These are phyloP conservation scores for Hygrocybe coccinea DNA, from an alignment of 768 basidiomycete genomes.

Conservation along the genomic window DNA sequence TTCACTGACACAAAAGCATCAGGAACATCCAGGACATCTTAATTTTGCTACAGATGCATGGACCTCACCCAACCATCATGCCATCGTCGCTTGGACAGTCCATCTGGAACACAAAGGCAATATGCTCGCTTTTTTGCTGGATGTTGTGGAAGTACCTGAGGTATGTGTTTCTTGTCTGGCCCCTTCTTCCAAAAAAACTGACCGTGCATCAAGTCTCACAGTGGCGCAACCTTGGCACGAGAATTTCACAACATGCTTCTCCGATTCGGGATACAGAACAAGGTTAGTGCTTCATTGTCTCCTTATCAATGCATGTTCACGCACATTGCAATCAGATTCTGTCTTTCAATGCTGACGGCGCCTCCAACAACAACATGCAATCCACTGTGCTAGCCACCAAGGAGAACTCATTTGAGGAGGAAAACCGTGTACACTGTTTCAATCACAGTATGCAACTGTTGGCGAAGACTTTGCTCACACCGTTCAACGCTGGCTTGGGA, in stretches of 20 bases:
- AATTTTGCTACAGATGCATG: slow-evolving; percentile 18
- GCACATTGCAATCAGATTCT: slow-evolving; percentile 21
- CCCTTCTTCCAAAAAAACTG: neutral
- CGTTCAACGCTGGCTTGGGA: slow-evolving; percentile 31
- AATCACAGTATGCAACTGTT: slow-evolving; percentile 36
- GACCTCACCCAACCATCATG: too few species aligned
- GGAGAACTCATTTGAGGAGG: slow-evolving; percentile 15
- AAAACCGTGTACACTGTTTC: slow-evolving; percentile 33
- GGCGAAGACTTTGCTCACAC: slow-evolving; percentile 27
- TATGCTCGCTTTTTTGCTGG: slow-evolving; percentile 27
- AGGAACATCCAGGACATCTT: slow-evolving; percentile 28
- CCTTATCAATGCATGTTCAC: slow-evolving; percentile 1
- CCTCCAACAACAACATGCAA: slow-evolving; percentile 33
- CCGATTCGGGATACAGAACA: slow-evolving; percentile 31
- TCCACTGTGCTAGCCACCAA: slow-evolving; percentile 22
- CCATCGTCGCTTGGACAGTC: slow-evolving; percentile 9
- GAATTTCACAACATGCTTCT: slow-evolving; percentile 31
- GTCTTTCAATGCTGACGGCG: slow-evolving; percentile 35
- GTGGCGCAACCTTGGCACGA: slow-evolving; percentile 29
- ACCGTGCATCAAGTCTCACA: slow-evolving; percentile 26
- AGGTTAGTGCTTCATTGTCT: slow-evolving; percentile 22
- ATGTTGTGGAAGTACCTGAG: slow-evolving; percentile 34
- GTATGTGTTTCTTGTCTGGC: slow-evolving; percentile 9
- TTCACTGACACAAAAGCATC: neutral
- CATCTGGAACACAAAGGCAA: slow-evolving; percentile 30